Conservation (phyloP, 2,329 filamentous ascomycete genomes). For the Phialocephala subalpina region DNA sequence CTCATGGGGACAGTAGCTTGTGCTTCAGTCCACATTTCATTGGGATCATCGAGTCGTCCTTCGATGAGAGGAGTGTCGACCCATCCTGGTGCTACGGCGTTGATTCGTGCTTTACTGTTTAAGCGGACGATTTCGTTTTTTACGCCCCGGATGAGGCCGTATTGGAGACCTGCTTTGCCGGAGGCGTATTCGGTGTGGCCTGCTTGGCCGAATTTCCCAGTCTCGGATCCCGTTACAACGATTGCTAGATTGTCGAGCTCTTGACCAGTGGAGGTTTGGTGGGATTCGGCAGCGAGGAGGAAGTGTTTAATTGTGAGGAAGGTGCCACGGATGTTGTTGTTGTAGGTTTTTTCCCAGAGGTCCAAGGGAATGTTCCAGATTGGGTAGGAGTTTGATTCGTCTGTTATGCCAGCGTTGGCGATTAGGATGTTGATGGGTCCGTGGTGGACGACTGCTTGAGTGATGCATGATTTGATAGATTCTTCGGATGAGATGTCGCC, state of each 20-base stretch:
- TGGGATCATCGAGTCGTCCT: constrained; percentile 56
- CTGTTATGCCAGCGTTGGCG: constrained; percentile 60
- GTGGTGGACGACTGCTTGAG: constrained; percentile 51
- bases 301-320: constrained; percentile 65
- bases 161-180: constrained; percentile 59
- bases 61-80: constrained; percentile 70
- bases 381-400: constrained; percentile 54
- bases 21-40: constrained; percentile 57
- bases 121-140: constrained; percentile 63
- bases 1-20: constrained; percentile 65
- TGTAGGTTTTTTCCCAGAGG: constrained; percentile 60
- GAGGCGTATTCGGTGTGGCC: constrained; percentile 55
- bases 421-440: constrained; percentile 60
- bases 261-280: constrained; percentile 46
- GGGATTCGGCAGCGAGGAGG: constrained; percentile 50
- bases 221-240: constrained; percentile 61
- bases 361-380: constrained; percentile 61
- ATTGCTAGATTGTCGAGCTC: constrained; percentile 59
- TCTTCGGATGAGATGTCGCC: constrained; percentile 58
- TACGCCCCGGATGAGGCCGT: constrained; percentile 58
- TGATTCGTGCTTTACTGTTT: constrained; percentile 67
- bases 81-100: constrained; percentile 85
- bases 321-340: constrained; percentile 58
- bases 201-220: constrained; percentile 45
- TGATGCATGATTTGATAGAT: constrained; percentile 51